Evolutionary conservation across 2,329 filamentous ascomycete species (phyloP), one percentile per base, ranked within the genome.

Genomic region (Ceratocystis cacaofunesta): DNA sequence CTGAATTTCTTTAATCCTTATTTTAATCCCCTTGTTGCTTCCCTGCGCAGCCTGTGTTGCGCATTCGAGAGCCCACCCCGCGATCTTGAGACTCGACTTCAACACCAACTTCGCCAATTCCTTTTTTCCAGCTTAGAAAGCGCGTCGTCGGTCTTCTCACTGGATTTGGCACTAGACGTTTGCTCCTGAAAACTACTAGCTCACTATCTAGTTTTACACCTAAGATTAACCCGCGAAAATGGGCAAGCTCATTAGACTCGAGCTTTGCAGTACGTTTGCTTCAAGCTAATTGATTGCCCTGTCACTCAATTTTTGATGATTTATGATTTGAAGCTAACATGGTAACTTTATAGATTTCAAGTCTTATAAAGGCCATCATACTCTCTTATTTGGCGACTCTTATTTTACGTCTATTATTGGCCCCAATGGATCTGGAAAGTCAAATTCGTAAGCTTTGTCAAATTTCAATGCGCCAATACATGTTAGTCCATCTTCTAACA

Each of bases 371-470:
- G 94, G 92, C 67, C 92, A 96, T 72, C 94, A 99, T 78, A 87
- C 85, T 68, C 85, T 99, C 57, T 84, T 96, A 64, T 96, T 99
- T 72, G 92, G 92, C 72, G 92, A 99, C 78, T 95, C 92, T 1
- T 97, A 96, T 77, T 99, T 99, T 76, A 99, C 94, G 62, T 99
- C 94, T 52, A 96, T 99, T 73, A 97, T 99, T 73, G 94, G 95
- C 5, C 94, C 94, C 74, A 99, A 99, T 92, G 94, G 94, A 79
- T 97, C 94, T 44, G 94, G 94, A 69, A 99, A 99, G 77, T 99
- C 94, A 22, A 99, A 99, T 75, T 96, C 92, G 89, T 92, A 77
- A 74, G 86, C 50, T 15, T 50, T 61, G 25, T 15, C n/a, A 30
- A 25, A 32, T 10, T 19, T 1, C n/a, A 28, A 43, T 50, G 36